Conservation (phyloP, 2,329 filamentous ascomycete genomes). For the Cryphonectria parasitica region DNA sequence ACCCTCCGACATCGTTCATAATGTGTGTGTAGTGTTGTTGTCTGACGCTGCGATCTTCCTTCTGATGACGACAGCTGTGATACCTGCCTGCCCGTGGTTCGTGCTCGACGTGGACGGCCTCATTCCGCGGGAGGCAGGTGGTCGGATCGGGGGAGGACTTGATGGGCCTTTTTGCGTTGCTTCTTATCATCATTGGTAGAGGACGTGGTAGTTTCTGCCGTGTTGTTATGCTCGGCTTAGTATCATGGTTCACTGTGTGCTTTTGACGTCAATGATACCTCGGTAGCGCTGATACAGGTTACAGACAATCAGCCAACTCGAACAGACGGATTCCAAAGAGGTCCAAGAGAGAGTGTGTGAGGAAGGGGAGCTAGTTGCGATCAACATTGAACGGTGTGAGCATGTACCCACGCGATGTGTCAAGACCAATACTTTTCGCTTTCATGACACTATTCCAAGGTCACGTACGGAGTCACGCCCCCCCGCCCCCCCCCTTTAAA, state of each 20-base stretch:
- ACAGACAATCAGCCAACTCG: background rate
- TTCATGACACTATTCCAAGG: background rate
- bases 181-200: background rate
- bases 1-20: background rate
- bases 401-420: background rate
- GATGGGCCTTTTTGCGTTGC: background rate
- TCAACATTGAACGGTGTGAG: background rate
- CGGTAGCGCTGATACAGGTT: background rate
- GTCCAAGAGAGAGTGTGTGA: background rate
- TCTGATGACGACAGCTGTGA: slow-evolving; percentile 1
- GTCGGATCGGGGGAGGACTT: background rate
- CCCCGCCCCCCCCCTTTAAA: too few species aligned
- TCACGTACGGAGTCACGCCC: background rate
- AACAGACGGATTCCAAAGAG: background rate
- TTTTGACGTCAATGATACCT: background rate
- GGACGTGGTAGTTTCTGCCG: background rate
- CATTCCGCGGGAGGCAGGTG: background rate
- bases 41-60: slow-evolving; percentile 4
- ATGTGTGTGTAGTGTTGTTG: background rate
- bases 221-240: background rate
- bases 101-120: background rate
- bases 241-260: background rate
- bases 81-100: background rate
- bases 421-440: background rate
- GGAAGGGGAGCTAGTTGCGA: background rate